Evolutionary conservation across 1,284 basidiomycete species (phyloP).

Genomic region (Lignosus rhinocerotis): DNA sequence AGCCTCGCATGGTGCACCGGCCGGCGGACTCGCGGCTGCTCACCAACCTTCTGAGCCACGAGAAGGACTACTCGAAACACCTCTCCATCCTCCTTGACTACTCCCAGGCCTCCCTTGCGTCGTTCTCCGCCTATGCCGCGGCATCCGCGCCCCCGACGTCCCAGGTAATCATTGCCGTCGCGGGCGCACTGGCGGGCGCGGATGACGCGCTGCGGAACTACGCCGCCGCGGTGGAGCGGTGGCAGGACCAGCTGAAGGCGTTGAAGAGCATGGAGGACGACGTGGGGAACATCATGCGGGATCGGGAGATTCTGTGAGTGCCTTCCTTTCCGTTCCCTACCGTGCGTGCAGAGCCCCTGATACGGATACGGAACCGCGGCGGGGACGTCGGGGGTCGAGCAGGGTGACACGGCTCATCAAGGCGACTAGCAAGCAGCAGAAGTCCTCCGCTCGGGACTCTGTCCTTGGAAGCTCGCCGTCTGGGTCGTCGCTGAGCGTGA

Average conservation of each 20-base stretch:
- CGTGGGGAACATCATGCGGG: constrained; percentile 63
- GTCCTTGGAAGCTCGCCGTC: constrained; percentile 36
- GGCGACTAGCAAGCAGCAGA: constrained; percentile 57
- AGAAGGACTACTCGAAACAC: constrained; percentile 71
- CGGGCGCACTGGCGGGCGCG: constrained; percentile 57
- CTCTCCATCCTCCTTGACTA: constrained; percentile 54
- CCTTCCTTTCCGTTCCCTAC: not conserved
- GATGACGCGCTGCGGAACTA: constrained; percentile 70
- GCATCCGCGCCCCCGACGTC: constrained; percentile 60
- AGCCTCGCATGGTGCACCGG: constrained; percentile 62
- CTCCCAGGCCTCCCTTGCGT: constrained; percentile 61
- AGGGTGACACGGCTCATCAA: constrained; percentile 79
- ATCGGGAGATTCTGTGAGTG: constrained; percentile 77
- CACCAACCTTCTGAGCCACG: constrained; percentile 61
- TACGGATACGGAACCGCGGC: not conserved
- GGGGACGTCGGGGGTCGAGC: not conserved
- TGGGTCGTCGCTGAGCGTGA: constrained; percentile 39
- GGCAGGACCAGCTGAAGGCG: constrained; percentile 59
- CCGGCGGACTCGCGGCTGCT: constrained; percentile 70
- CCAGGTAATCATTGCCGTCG: constrained; percentile 56
- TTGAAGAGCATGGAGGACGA: constrained; percentile 64
- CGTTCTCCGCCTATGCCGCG: constrained; percentile 72
- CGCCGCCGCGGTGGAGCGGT: constrained; percentile 58
- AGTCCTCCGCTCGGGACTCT: constrained; percentile 44
- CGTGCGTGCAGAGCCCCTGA: not conserved